A percentile compares a stretch with the other conserved stretches of the same genome.
Conservation (phyloP, 768 basidiomycete species). For the Podaxis carcinomalis region DNA sequence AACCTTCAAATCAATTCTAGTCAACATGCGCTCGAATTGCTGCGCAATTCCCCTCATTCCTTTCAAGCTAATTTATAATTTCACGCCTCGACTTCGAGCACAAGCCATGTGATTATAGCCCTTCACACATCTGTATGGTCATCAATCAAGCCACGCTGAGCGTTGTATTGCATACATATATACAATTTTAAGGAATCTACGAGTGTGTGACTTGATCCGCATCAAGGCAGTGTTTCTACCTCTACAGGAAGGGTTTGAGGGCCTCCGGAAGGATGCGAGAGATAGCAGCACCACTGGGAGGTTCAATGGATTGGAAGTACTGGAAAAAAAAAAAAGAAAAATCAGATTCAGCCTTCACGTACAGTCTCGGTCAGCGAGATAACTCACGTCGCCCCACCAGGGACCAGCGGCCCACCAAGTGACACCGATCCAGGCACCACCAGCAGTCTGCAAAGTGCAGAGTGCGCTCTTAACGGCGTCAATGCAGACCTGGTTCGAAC, state of each 20-base stretch:
- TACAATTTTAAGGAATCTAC: not conserved
- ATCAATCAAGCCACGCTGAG: not conserved
- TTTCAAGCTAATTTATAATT: not conserved
- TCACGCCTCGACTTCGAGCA: not conserved
- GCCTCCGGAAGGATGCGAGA: conserved; percentile 52
- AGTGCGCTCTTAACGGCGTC: conserved; percentile 50
- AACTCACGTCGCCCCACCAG: conserved; percentile 54
- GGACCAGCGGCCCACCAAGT: conserved; percentile 62
- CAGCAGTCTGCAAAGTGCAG: conserved; percentile 54
- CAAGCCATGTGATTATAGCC: not conserved
- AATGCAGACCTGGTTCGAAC: conserved; percentile 40
- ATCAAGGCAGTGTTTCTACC: not conserved
- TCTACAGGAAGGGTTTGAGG: conserved; percentile 48
- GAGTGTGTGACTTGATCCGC: not conserved
- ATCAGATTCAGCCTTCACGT: not conserved
- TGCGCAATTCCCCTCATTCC: not conserved
- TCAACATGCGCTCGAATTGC: not conserved
- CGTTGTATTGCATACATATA: not conserved
- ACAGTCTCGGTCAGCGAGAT: not conserved
- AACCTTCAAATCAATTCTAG: not conserved
- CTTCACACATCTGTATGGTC: not conserved
- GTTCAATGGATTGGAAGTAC: conserved; percentile 63
- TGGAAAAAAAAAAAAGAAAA: conserved; percentile 8
- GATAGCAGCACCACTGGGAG: conserved; percentile 52
- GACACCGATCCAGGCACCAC: conserved; percentile 52